A percentile compares a stretch with the other conserved stretches of the same genome.
These are phyloP conservation scores for Crotalaria pallida DNA, from an alignment of 306 rosid genomes.

Conservation along the genomic window DNA sequence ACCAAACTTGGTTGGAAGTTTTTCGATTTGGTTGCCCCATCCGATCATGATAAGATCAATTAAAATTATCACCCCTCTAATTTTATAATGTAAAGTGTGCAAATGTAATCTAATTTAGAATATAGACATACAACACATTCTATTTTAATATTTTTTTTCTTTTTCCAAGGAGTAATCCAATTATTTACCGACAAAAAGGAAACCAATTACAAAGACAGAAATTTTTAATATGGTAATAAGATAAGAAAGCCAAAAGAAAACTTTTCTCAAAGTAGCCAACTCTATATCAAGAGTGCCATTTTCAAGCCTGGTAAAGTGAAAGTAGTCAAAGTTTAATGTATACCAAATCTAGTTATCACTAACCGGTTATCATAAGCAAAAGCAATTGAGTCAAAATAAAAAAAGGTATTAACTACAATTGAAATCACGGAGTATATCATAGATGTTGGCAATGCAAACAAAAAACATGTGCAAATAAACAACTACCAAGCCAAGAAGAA, in stretches of 20 bases:
- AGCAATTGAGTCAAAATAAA: neutral
- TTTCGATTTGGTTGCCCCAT: neutral
- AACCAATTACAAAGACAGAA: neutral
- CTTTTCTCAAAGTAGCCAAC: neutral
- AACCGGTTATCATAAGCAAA: neutral
- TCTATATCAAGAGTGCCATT: neutral
- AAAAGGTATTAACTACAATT: neutral
- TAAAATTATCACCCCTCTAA: neutral
- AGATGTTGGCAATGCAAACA: neutral
- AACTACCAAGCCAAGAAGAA: neutral
- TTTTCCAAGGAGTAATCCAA: neutral
- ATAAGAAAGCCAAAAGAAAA: neutral
- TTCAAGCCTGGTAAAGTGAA: neutral
- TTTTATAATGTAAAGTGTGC: neutral
- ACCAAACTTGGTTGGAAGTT: neutral
- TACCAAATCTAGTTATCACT: neutral
- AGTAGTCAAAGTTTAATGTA: neutral
- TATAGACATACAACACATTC: neutral
- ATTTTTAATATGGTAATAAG: neutral
- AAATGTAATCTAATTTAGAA: neutral
- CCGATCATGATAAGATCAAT: neutral
- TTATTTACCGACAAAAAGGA: neutral
- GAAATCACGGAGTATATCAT: neutral
- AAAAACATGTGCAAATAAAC: neutral
- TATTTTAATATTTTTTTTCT: neutral